These are phyloP conservation scores for Melastoma malabathricum DNA, from an alignment of 345 rosid species.

Conservation along the genomic window DNA sequence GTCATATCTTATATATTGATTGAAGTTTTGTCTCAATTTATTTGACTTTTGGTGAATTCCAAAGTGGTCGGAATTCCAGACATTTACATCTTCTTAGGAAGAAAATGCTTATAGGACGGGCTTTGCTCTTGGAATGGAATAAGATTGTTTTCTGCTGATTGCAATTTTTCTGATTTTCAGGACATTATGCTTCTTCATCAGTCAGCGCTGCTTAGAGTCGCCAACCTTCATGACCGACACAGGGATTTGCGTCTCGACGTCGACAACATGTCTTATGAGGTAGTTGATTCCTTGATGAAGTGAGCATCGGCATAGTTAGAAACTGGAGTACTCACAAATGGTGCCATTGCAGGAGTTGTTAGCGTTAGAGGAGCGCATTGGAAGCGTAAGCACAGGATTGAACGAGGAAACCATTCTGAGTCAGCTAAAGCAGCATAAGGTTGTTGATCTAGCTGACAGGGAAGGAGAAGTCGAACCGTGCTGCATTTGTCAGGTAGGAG, in stretches of 20 bases:
- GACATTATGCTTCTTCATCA: slow-evolving; percentile 81
- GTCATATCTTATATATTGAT: no score
- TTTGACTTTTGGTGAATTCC: no score
- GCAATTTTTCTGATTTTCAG: slow-evolving; percentile 17
- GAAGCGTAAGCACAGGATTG: slow-evolving; percentile 78
- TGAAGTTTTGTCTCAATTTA: no score
- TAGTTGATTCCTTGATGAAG: slow-evolving; percentile 13
- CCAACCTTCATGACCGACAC: slow-evolving; percentile 64
- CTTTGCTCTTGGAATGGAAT: neutral
- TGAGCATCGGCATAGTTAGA: neutral
- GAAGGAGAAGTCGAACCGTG: slow-evolving; percentile 67
- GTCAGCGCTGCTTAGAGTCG: slow-evolving; percentile 42
- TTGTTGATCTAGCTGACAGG: slow-evolving; percentile 8
- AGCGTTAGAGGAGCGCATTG: slow-evolving; percentile 89
- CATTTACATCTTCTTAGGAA: no score
- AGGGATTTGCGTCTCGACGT: slow-evolving; percentile 95
- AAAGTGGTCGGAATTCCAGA: no score
- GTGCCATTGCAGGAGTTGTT: slow-evolving; percentile 51
- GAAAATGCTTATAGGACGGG: neutral
- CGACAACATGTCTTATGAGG: slow-evolving; percentile 98
- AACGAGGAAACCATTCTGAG: slow-evolving; percentile 47
- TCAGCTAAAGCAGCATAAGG: slow-evolving; percentile 34
- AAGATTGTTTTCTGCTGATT: neutral
- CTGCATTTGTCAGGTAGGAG: slow-evolving; percentile 71
- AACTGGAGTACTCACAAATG: neutral